phyloP scores from a whole-genome alignment of 2,329 filamentous ascomycete genomes.

The Verticillium longisporum region DNA sequence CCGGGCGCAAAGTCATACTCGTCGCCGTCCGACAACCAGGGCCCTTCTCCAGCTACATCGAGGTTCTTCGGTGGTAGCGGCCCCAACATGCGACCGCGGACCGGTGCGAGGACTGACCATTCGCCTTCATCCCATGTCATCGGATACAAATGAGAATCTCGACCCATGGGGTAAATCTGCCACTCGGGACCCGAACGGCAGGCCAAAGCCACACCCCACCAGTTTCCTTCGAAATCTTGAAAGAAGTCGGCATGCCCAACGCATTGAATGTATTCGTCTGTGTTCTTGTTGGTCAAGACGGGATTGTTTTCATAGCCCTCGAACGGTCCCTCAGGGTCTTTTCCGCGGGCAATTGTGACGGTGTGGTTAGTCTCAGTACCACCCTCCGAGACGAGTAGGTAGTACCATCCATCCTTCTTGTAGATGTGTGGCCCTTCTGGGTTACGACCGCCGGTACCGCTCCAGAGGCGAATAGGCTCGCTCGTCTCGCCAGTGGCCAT shows the following conservation, averaged over 20 bases:
- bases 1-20: constrained; percentile 36
- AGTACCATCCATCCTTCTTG: constrained; percentile 43
- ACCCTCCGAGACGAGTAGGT: constrained; percentile 44
- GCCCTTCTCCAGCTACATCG: constrained; percentile 25
- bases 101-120: constrained; percentile 22
- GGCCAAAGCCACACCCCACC: constrained; percentile 34
- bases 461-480: constrained; percentile 35
- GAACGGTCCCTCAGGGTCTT: constrained; percentile 34
- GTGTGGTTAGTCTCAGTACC: constrained; percentile 43
- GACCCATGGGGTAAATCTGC: constrained; percentile 33
- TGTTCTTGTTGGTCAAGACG: constrained; percentile 36
- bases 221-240: constrained; percentile 34
- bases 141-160: constrained; percentile 32
- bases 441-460: constrained; percentile 33
- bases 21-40: constrained; percentile 35
- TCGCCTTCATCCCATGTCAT: constrained; percentile 26
- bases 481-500: constrained; percentile 31
- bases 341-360: constrained; percentile 39
- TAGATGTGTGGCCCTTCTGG: constrained; percentile 51
- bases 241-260: constrained; percentile 53
- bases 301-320: constrained; percentile 35
- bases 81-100: constrained; percentile 24
- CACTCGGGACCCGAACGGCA: constrained; percentile 31
- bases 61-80: constrained; percentile 25
- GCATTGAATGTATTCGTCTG: constrained; percentile 39